Evolutionary conservation across 257 asterid genomes (phyloP).

Genomic region (Lycium ferocissimum): DNA sequence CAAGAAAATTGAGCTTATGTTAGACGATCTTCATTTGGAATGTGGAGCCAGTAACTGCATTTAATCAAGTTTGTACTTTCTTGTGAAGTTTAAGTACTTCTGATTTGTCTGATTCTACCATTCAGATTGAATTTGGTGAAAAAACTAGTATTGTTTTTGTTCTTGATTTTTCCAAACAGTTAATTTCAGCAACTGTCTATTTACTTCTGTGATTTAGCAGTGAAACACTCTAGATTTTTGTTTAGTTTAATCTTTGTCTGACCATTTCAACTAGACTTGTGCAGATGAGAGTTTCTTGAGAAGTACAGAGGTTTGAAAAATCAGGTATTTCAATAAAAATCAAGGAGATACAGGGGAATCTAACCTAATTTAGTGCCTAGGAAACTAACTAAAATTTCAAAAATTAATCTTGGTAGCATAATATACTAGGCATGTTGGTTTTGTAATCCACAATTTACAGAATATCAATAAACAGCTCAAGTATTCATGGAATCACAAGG

Average conservation of each 20-base stretch:
- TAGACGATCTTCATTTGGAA: neutral
- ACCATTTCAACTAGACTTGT: constrained; percentile 29
- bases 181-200: constrained; percentile 40
- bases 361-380: constrained; percentile 36
- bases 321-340: neutral
- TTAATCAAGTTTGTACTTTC: neutral
- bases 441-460: constrained; percentile 40
- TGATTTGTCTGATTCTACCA: constrained; percentile 34
- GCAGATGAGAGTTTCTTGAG: constrained; percentile 20
- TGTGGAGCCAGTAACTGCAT: neutral
- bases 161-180: constrained; percentile 40
- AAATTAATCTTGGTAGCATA: constrained; percentile 32
- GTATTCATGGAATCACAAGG: constrained; percentile 51
- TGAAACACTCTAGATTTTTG: neutral
- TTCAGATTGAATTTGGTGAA: constrained; percentile 32
- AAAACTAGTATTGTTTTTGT: neutral
- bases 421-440: constrained; percentile 33
- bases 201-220: neutral
- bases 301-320: neutral
- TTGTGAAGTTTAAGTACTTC: constrained; percentile 12
- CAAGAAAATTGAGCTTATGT: constrained; percentile 19
- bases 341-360: constrained; percentile 30
- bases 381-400: constrained; percentile 27
- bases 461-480: constrained; percentile 52
- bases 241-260: constrained; percentile 29